Percentiles rank a stretch among this genome's conserved stretches.
Conservation (phyloP, 768 basidiomycete genomes). For the Amanita brunnescens region DNA sequence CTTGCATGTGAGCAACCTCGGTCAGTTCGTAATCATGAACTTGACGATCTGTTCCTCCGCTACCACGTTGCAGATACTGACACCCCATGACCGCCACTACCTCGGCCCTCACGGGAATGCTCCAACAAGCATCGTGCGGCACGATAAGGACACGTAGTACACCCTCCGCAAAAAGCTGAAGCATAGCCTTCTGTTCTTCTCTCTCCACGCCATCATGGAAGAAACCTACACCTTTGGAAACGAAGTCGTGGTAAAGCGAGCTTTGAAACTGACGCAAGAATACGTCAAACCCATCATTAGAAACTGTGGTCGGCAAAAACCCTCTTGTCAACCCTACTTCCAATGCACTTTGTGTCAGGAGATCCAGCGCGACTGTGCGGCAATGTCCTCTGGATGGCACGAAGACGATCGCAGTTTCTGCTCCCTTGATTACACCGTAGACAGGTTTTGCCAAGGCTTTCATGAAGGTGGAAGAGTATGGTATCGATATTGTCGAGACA, state of each 20-base stretch:
- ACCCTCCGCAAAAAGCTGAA: conserved; percentile 78
- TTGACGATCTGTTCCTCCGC: conserved; percentile 48
- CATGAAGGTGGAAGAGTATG: conserved; percentile 79
- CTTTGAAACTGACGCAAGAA: conserved; percentile 56
- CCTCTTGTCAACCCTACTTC: conserved; percentile 61
- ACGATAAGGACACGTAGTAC: conserved; percentile 73
- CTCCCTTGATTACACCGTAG: conserved; percentile 59
- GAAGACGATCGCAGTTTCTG: conserved; percentile 66
- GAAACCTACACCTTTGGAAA: conserved; percentile 83
- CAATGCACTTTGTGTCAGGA: conserved; percentile 82
- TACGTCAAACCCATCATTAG: conserved; percentile 49
- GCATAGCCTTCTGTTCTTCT: conserved; percentile 59
- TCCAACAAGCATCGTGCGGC: conserved; percentile 82
- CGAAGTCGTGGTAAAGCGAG: conserved; percentile 51
- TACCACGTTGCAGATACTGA: conserved; percentile 59
- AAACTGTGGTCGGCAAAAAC: conserved; percentile 47
- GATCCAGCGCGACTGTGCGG: conserved; percentile 61
- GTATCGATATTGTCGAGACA: conserved; percentile 74
- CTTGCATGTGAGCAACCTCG: conserved; percentile 90
- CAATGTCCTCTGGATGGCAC: conserved; percentile 83
- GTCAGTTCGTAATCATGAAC: conserved; percentile 71
- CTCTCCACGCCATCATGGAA: conserved; percentile 67
- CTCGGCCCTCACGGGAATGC: conserved; percentile 72
- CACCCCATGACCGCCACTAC: conserved; percentile 89
- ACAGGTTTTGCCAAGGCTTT: conserved; percentile 91